Evolutionary conservation across 495 filamentous ascomycete species (phyloP).

Genomic region (Penicillium manginii): DNA sequence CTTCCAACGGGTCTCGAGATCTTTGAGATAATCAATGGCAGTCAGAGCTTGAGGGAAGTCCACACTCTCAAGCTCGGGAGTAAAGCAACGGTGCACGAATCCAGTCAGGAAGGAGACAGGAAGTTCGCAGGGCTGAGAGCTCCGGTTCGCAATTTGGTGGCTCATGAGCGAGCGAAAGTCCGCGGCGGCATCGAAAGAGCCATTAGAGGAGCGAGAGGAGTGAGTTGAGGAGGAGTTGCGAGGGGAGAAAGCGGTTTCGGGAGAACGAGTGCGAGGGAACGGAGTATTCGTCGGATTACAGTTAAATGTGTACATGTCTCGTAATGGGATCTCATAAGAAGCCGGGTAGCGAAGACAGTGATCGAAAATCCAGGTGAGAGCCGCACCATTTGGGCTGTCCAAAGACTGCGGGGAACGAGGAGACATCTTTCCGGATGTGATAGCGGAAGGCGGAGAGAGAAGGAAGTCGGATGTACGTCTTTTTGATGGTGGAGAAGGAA

Average conservation of each 20-base stretch:
- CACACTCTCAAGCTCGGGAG: constrained; percentile 56
- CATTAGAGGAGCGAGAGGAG: constrained; percentile 40
- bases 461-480: not conserved
- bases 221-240: constrained; percentile 38
- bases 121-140: constrained; percentile 66
- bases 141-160: constrained; percentile 64
- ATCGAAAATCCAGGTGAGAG: constrained; percentile 66
- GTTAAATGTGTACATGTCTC: constrained; percentile 76
- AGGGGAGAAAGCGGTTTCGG: constrained; percentile 38
- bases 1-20: constrained; percentile 66
- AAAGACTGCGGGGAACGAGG: constrained; percentile 28
- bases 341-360: constrained; percentile 68
- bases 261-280: constrained; percentile 32
- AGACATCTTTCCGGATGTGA: not conserved
- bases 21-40: constrained; percentile 71
- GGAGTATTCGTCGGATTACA: constrained; percentile 55
- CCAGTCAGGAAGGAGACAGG: constrained; percentile 68
- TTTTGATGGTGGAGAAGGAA: constrained; percentile 1
- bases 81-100: constrained; percentile 68
- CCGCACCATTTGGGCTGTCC: constrained; percentile 45
- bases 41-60: constrained; percentile 76
- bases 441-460: constrained; percentile 8
- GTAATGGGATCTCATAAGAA: constrained; percentile 72
- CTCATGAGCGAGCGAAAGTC: constrained; percentile 67
- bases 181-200: constrained; percentile 48